phyloP scores from a whole-genome alignment of 352 stramenopile genomes.

The Pythium periplocum region DNA sequence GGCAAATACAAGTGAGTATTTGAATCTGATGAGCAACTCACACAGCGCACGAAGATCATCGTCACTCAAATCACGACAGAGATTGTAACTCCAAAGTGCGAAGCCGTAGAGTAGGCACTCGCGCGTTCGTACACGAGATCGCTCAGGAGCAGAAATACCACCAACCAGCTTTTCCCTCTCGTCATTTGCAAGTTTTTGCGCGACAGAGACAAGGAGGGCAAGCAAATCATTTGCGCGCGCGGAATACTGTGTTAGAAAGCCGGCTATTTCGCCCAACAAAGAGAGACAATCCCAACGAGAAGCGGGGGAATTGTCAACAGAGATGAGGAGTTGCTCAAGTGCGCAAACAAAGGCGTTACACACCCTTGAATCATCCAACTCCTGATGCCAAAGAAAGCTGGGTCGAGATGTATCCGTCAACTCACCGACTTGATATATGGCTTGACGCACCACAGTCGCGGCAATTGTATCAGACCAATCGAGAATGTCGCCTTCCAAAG shows the following conservation, averaged over 20 bases:
- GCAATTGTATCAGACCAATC: conserved; percentile 38
- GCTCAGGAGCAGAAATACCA: too few relatives aligned
- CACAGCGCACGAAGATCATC: conserved; percentile 22
- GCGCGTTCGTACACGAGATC: conserved; percentile 13
- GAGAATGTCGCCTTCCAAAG: conserved; percentile 32
- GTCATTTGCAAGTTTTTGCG: too few relatives aligned
- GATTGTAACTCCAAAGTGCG: conserved; percentile 26
- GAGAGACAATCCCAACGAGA: conserved; percentile 18
- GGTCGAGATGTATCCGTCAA: conserved; percentile 23
- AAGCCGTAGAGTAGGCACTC: conserved; percentile 42
- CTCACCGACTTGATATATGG: conserved; percentile 41
- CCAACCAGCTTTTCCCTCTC: too few relatives aligned
- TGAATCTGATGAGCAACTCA: conserved; percentile 42
- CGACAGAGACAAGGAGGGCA: too few relatives aligned
- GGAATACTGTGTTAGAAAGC: conserved; percentile 26
- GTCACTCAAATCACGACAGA: conserved; percentile 1
- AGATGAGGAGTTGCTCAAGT: conserved; percentile 14
- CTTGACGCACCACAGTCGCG: conserved; percentile 29
- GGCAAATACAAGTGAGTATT: conserved; percentile 21
- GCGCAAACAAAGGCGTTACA: conserved; percentile 17
- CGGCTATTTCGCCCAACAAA: conserved; percentile 29
- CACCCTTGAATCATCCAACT: conserved; percentile 18
- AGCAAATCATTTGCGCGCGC: too few relatives aligned
- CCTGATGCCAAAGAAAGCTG: conserved; percentile 31
- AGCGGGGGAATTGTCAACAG: conserved; percentile 5